Evolutionary conservation across 345 rosid genomes (phyloP).

Genomic region (Citrus hindsii): DNA sequence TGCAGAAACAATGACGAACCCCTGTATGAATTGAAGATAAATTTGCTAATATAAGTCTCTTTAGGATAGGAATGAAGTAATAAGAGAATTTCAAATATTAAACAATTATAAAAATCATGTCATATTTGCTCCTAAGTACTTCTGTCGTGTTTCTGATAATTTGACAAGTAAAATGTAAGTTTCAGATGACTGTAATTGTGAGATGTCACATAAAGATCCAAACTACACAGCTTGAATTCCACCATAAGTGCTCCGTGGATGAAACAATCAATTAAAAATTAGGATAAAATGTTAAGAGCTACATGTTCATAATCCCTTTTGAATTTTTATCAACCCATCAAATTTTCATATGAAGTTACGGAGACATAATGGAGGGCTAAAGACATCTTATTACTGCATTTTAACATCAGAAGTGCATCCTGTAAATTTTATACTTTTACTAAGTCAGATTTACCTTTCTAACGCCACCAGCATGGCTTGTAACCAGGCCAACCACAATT

Average conservation of each 20-base stretch:
- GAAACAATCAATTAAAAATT: background rate
- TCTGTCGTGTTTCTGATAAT: background rate
- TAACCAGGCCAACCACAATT: constrained; percentile 92
- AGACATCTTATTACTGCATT: background rate
- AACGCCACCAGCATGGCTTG: constrained; percentile 95
- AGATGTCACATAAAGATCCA: background rate
- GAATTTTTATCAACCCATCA: background rate
- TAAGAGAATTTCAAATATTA: background rate
- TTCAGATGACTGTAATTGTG: background rate
- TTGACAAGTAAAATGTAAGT: background rate
- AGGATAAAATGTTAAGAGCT: background rate
- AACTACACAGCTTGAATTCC: background rate
- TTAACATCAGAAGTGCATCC: background rate
- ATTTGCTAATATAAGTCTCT: background rate
- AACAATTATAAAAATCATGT: background rate
- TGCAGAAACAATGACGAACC: constrained; percentile 94
- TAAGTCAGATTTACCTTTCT: constrained; percentile 62
- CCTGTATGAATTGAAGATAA: constrained; percentile 41
- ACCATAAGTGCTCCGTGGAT: background rate
- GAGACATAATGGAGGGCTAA: background rate
- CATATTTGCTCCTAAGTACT: background rate
- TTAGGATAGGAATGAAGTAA: background rate
- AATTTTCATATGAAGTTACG: background rate
- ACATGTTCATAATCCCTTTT: background rate
- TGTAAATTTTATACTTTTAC: background rate